A percentile compares a stretch with the other conserved stretches of the same genome.
phyloP scores from a whole-genome alignment of 2,329 filamentous ascomycete genomes.

The Colletotrichum echinochloae region DNA sequence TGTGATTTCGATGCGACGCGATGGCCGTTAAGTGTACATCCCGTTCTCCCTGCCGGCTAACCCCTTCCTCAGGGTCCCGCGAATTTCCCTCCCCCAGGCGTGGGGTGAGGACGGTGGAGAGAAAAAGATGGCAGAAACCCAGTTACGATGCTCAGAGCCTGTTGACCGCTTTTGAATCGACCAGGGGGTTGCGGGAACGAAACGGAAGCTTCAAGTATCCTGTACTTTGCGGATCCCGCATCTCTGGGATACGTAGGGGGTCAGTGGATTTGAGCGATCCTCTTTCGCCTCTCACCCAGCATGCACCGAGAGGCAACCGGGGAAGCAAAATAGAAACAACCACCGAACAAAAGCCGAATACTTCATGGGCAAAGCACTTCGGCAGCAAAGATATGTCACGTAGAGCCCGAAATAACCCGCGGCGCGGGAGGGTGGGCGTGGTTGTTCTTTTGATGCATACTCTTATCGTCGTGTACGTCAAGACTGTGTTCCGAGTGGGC shows the following conservation, averaged over 20 bases:
- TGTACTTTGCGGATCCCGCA: conserved; percentile 27
- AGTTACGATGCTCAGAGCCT: conserved; percentile 17
- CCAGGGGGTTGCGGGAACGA: conserved; percentile 34
- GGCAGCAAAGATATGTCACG: conserved; percentile 1
- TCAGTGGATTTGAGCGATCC: neutral
- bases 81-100: conserved; percentile 36
- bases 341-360: neutral
- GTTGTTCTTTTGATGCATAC: conserved; percentile 25
- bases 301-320: too few relatives aligned
- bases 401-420: conserved; percentile 19
- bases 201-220: conserved; percentile 16
- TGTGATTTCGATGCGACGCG: neutral
- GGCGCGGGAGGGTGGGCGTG: neutral
- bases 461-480: conserved; percentile 31
- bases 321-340: neutral
- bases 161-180: conserved; percentile 27
- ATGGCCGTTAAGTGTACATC: conserved; percentile 29
- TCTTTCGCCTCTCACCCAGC: neutral
- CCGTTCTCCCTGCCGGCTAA: conserved; percentile 17
- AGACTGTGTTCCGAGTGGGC: neutral
- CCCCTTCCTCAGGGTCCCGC: conserved; percentile 35
- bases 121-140: conserved; percentile 30
- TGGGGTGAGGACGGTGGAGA: conserved; percentile 39
- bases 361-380: neutral
- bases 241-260: conserved; percentile 11